phyloP scores from a whole-genome alignment of 257 asterid genomes.

The Rubia yunnanensis region DNA sequence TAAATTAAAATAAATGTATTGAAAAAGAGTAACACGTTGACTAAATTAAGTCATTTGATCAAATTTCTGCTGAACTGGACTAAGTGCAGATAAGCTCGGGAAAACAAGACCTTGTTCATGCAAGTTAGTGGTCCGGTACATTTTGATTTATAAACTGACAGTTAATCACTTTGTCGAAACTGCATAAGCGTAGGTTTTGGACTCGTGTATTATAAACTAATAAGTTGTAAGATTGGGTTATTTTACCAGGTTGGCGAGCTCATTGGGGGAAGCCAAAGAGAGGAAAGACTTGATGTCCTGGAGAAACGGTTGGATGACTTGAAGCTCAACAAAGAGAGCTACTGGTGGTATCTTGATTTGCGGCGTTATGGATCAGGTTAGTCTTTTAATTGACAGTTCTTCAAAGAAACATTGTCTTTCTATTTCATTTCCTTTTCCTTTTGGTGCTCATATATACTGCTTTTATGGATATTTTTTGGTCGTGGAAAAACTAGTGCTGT shows the following conservation, averaged over 20 bases:
- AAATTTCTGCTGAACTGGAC: too few relatives aligned
- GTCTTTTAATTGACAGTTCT: background rate
- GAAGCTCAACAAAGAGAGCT: conserved; percentile 89
- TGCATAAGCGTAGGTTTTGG: background rate
- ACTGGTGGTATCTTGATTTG: conserved; percentile 99
- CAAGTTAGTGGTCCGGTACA: background rate
- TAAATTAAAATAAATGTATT: too few relatives aligned
- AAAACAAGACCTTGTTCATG: too few relatives aligned
- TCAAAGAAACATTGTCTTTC: background rate
- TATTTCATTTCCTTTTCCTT: too few relatives aligned
- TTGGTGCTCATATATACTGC: background rate
- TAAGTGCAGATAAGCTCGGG: too few relatives aligned
- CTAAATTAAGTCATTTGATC: too few relatives aligned
- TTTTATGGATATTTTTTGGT: background rate
- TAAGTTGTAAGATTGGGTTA: conserved; percentile 10
- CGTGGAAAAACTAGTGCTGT: background rate
- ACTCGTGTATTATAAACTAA: background rate
- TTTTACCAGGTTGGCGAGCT: conserved; percentile 79
- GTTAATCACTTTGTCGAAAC: background rate
- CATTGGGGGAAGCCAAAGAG: conserved; percentile 99
- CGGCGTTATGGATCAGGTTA: conserved; percentile 96
- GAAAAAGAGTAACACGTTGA: too few relatives aligned
- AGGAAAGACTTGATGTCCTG: conserved; percentile 78
- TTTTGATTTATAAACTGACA: background rate
- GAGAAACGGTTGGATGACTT: conserved; percentile 75